Conservation (phyloP, 139 green algal genomes). For the Coccomyxa sp. region DNA sequence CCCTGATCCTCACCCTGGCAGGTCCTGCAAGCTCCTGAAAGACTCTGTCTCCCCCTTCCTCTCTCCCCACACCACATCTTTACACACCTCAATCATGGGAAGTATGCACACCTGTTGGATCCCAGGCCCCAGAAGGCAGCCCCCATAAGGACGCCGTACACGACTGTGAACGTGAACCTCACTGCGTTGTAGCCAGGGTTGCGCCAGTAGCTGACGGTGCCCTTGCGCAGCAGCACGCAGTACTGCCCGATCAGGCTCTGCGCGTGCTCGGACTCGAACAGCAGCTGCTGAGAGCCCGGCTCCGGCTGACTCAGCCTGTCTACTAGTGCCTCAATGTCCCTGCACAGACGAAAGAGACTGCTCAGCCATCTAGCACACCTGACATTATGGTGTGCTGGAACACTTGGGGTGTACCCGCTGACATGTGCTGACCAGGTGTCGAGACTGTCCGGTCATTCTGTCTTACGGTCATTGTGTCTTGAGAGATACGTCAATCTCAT, state of each 20-base stretch:
- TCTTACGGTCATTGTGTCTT: too few relatives aligned
- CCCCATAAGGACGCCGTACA: conserved; percentile 15
- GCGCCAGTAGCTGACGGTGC: conserved; percentile 20
- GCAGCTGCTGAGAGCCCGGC: not conserved
- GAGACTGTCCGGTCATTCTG: not conserved
- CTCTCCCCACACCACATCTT: too few relatives aligned
- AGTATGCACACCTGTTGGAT: not conserved
- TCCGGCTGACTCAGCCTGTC: not conserved
- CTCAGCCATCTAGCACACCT: not conserved
- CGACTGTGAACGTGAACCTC: conserved; percentile 15
- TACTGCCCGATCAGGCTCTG: conserved; percentile 14
- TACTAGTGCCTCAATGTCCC: conserved; percentile 4
- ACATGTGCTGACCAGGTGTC: not conserved
- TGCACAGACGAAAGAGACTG: conserved; percentile 4
- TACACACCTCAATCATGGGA: not conserved
- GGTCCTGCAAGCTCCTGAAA: too few relatives aligned
- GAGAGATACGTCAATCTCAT: too few relatives aligned
- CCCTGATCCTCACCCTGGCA: too few relatives aligned
- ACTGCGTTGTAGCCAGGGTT: conserved; percentile 20
- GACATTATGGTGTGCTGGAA: not conserved
- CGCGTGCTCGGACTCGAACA: conserved; percentile 13
- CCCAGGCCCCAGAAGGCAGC: conserved; percentile 4
- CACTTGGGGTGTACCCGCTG: not conserved
- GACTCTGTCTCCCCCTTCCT: too few relatives aligned
- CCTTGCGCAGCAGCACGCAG: conserved; percentile 20